Evolutionary conservation across 345 rosid genomes (phyloP), one percentile per base, ranked within the genome.

Genomic region (Populus deltoides): DNA sequence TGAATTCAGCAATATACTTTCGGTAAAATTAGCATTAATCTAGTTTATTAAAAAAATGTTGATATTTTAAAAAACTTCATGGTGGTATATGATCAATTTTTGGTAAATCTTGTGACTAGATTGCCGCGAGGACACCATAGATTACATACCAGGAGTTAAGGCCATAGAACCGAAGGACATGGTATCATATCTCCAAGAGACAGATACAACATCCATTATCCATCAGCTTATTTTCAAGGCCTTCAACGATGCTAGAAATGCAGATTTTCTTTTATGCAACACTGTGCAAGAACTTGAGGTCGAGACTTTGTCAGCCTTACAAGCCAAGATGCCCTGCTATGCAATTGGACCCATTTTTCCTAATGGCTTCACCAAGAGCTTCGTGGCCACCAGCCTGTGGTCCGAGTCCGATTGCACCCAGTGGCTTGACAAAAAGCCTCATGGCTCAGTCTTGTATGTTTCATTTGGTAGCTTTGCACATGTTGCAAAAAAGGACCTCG

Each of bases 401-500:
- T 78, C 97, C 5, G 98, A 89, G 85, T 89, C 93, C 0, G 90
- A 93, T 63, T 95, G 98, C 85, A 88, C 91, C 45, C 92, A 85
- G 11, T 92, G 96, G 99, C 95, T 95, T 29, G 68, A 93, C 71
- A 51, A 86, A 11, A 88, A 82, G 88, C 82, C 92, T 57, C 70
- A 16, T 12, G 88, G 92, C 65, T 93, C 98, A 12, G 97, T 95
- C 29, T 45, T 95, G 25, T 95, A 90, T 38, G 82, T 92, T 0
- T 90, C 98, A 0, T 93, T 95, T 66, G 96, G 97, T 20, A 93
- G 99, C 80, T 91, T 89, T 62, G 97, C 96, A 0, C 99, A 90
- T n/a, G 83, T 84, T 0, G 83, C 85, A 0, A 88, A 86, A 71
- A 63, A 61, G 4, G 94, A 92, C 77, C 73, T 93, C 0, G 38